phyloP scores from a whole-genome alignment of 805 yeast genomes.

The Teunomyces stri region DNA sequence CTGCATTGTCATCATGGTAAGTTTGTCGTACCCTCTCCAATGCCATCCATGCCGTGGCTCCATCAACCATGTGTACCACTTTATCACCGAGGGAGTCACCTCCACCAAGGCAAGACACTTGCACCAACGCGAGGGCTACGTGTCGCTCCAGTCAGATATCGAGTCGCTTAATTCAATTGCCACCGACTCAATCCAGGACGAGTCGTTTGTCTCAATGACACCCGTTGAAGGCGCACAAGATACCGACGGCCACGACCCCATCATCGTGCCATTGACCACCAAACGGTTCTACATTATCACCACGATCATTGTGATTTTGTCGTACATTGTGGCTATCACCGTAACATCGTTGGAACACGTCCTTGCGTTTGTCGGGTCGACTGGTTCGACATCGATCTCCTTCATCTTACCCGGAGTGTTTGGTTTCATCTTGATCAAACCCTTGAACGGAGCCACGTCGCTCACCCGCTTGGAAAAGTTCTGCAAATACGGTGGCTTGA shows the following conservation, averaged over 20 bases:
- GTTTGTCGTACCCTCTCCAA: slow-evolving; percentile 74
- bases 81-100: slow-evolving; percentile 37
- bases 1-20: slow-evolving; percentile 67
- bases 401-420: slow-evolving; percentile 77
- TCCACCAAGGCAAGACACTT: slow-evolving; percentile 22
- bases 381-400: slow-evolving; percentile 78
- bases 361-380: slow-evolving; percentile 73
- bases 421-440: slow-evolving; percentile 58
- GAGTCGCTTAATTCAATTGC: slow-evolving; percentile 20
- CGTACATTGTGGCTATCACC: slow-evolving; percentile 57
- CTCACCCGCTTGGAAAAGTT: slow-evolving; percentile 27
- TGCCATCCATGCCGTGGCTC: slow-evolving; percentile 81
- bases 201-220: slow-evolving; percentile 41
- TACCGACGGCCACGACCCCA: slow-evolving; percentile 47
- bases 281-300: slow-evolving; percentile 51
- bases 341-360: slow-evolving; percentile 67
- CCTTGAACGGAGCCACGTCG: slow-evolving; percentile 25
- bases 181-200: slow-evolving; percentile 25
- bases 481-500: slow-evolving; percentile 40
- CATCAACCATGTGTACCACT: slow-evolving; percentile 60
- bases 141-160: slow-evolving; percentile 26
- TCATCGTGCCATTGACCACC: slow-evolving; percentile 48
- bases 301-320: slow-evolving; percentile 38
- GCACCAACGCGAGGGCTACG: slow-evolving; percentile 21
- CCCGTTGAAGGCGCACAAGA: slow-evolving; percentile 48